Evolutionary conservation across 495 filamentous ascomycete species (phyloP), one percentile per base, ranked within the genome.

Genomic region (Baudoinia panamericana): DNA sequence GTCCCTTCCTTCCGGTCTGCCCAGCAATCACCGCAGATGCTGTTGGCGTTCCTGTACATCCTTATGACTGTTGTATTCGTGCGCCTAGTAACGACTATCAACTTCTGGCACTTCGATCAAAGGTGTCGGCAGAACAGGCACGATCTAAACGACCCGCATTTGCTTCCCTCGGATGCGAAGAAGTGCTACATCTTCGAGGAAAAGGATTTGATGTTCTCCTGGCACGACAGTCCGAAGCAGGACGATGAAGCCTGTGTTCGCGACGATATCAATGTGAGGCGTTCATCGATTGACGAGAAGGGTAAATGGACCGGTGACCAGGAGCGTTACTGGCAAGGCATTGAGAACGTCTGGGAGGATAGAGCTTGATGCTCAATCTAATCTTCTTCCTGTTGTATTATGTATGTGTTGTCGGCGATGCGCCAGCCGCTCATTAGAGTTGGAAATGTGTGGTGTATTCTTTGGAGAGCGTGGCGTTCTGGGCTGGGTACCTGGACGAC

Each of bases 321-420:
- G 18, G 41, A 43, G 31, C 39, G 46, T 12, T 50, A 43, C 15
- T 50, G 46, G 46, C 23, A 29, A 12, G 46, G 46, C 8, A 45
- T 50, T 16, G 46, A 50, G 21, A 43, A 38, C 16, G 40, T 44
- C 11, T 48, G 45, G 45, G 39, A 48, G 12, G 45, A 33, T n/a
- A 12, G 42, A 21, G 19, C 12, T 15, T 15, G 18, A 15, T 37
- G 34, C 18, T 6, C 16, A 19, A 32, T 32, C n/a, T n/a, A n/a
- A n/a, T n/a, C n/a, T n/a, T n/a, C n/a, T n/a, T n/a, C n/a, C n/a
- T n/a, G n/a, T n/a, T n/a, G n/a, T n/a, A n/a, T n/a, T n/a, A n/a
- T n/a, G n/a, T n/a, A n/a, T n/a, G n/a, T n/a, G n/a, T n/a, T n/a
- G n/a, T n/a, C n/a, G n/a, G n/a, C n/a, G n/a, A n/a, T n/a, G n/a